phyloP scores from a whole-genome alignment of 164 flowering plant genomes.

The Akebia trifoliata region DNA sequence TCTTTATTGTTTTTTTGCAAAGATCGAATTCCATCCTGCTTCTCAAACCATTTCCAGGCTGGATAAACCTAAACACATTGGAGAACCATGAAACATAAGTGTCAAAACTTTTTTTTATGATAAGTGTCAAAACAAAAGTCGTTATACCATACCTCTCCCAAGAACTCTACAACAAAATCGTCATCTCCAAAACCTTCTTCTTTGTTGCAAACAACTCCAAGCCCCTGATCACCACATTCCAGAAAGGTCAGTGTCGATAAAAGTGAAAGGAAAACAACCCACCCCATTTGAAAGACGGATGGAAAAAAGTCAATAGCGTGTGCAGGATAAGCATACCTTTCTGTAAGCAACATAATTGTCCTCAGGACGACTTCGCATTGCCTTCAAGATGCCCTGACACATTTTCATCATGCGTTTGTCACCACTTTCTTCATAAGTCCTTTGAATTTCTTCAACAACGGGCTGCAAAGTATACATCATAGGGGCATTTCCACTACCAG shows the following conservation, averaged over 20 bases:
- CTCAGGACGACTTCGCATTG: constrained; percentile 73
- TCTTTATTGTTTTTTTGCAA: constrained; percentile 82
- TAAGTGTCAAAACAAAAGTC: not conserved
- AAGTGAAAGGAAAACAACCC: not conserved
- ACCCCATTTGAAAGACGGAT: not conserved
- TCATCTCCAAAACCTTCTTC: constrained; percentile 79
- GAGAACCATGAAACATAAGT: constrained; percentile 1
- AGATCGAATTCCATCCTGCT: constrained; percentile 96
- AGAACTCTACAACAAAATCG: constrained; percentile 97
- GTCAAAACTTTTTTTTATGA: not conserved
- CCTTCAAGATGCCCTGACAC: constrained; percentile 65
- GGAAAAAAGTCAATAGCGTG: not conserved
- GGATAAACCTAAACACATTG: constrained; percentile 74
- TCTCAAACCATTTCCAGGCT: constrained; percentile 99
- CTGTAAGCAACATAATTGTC: constrained; percentile 96
- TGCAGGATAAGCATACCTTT: constrained; percentile 50
- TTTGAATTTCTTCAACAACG: constrained; percentile 73
- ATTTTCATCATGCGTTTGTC: constrained; percentile 44
- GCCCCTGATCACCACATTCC: constrained; percentile 52
- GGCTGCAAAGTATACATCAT: constrained; percentile 72
- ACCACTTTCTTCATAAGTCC: constrained; percentile 41
- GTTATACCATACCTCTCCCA: constrained; percentile 75
- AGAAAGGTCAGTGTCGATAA: not conserved
- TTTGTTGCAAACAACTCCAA: constrained; percentile 97
- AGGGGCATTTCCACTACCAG: constrained; percentile 85